Conservation (phyloP, 2,329 filamentous ascomycete species). For the Penicillium sp. region DNA sequence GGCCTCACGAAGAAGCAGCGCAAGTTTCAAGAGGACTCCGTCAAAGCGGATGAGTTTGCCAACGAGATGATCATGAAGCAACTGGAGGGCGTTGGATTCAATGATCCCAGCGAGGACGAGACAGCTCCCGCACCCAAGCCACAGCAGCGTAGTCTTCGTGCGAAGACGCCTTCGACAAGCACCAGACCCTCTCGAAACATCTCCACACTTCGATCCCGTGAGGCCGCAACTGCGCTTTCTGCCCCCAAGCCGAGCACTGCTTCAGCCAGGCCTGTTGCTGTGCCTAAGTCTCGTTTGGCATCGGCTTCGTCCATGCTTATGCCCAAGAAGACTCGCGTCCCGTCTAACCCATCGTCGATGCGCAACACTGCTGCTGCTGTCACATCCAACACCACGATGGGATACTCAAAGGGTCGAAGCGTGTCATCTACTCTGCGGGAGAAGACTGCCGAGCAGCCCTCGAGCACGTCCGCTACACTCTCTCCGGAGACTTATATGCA, state of each 20-base stretch:
- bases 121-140: slow-evolving; percentile 21
- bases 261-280: slow-evolving; percentile 29
- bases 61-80: slow-evolving; percentile 68
- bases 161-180: slow-evolving; percentile 25
- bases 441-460: slow-evolving; percentile 24
- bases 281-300: slow-evolving; percentile 38
- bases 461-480: slow-evolving; percentile 29
- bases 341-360: slow-evolving; percentile 52
- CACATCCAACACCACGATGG: slow-evolving; percentile 76
- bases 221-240: slow-evolving; percentile 42
- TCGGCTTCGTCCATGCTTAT: slow-evolving; percentile 33
- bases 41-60: slow-evolving; percentile 62
- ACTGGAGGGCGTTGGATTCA: slow-evolving; percentile 63
- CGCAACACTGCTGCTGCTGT: slow-evolving; percentile 62
- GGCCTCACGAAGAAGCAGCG: slow-evolving; percentile 64
- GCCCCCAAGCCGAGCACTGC: slow-evolving; percentile 31
- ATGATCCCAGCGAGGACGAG: slow-evolving; percentile 56
- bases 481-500: slow-evolving; percentile 45
- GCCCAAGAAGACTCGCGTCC: slow-evolving; percentile 44
- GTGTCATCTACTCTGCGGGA: slow-evolving; percentile 33
- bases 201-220: slow-evolving; percentile 41
- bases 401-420: slow-evolving; percentile 73
- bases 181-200: slow-evolving; percentile 29
- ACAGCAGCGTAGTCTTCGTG: slow-evolving; percentile 25
- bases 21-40: slow-evolving; percentile 65